Conservation (phyloP, 2,329 filamentous ascomycete species). For the Dactylellina drechsleri region DNA sequence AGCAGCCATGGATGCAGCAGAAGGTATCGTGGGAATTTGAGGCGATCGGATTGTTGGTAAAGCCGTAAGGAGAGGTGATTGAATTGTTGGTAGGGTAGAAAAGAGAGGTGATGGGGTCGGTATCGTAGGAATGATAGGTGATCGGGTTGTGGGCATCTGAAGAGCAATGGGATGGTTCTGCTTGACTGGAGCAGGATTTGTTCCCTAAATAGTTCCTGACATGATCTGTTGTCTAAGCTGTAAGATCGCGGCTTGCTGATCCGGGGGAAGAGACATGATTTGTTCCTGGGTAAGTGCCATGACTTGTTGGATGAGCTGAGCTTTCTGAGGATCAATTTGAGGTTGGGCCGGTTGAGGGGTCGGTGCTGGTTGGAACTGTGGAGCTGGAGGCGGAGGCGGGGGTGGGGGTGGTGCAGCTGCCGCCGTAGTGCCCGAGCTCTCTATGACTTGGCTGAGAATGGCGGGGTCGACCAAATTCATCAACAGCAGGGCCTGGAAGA, state of each 20-base stretch:
- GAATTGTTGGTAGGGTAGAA: no score
- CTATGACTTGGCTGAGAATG: slow-evolving; percentile 71
- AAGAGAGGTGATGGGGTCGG: not conserved
- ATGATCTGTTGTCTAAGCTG: slow-evolving; percentile 68
- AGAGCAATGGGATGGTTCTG: not conserved
- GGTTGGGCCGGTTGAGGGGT: slow-evolving; percentile 57
- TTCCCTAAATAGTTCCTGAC: slow-evolving; percentile 54
- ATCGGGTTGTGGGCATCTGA: slow-evolving; percentile 4
- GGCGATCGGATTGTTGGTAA: not conserved
- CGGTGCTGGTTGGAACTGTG: slow-evolving; percentile 59
- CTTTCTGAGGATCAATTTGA: slow-evolving; percentile 63
- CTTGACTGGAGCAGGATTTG: slow-evolving; percentile 37
- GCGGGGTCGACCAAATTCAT: slow-evolving; percentile 74
- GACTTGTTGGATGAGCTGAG: slow-evolving; percentile 71
- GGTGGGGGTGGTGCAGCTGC: slow-evolving; percentile 55
- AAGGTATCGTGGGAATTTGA: slow-evolving; percentile 1
- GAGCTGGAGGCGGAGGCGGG: slow-evolving; percentile 59
- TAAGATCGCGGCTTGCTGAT: slow-evolving; percentile 71
- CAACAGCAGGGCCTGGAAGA: slow-evolving; percentile 76
- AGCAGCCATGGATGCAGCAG: slow-evolving; percentile 47
- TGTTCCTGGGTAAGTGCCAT: slow-evolving; percentile 70
- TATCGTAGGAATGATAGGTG: not conserved
- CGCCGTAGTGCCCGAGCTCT: slow-evolving; percentile 62
- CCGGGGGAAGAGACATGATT: slow-evolving; percentile 69
- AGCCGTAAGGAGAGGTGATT: not conserved